A percentile compares a stretch with the other conserved stretches of the same genome.
Evolutionary conservation across 306 rosid species (phyloP).

Genomic region (Sphenostylis stenocarpa): DNA sequence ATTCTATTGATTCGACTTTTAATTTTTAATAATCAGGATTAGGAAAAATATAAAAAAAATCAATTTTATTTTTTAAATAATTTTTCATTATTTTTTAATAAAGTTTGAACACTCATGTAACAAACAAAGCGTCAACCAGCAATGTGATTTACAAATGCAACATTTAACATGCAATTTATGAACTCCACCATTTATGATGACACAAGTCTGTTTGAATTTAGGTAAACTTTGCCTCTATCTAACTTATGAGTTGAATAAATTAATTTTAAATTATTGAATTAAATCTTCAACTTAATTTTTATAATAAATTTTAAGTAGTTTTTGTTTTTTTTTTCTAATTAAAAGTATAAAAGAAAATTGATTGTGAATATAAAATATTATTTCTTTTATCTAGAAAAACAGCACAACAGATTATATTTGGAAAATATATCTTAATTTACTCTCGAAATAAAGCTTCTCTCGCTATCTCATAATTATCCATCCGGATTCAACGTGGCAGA

Average conservation of each 20-base stretch:
- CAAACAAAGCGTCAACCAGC: too few relatives aligned
- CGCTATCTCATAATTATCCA: not conserved
- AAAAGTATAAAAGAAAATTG: too few relatives aligned
- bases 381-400: not conserved
- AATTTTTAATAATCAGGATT: too few relatives aligned
- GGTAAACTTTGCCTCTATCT: not conserved
- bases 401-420: not conserved
- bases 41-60: too few relatives aligned
- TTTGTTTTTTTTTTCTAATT: too few relatives aligned
- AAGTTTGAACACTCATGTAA: too few relatives aligned
- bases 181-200: not conserved
- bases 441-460: not conserved
- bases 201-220: not conserved
- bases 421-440: not conserved
- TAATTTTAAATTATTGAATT: not conserved
- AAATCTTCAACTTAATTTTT: not conserved
- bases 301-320: not conserved
- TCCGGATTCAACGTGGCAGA: not conserved
- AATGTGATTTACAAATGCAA: too few relatives aligned
- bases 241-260: not conserved
- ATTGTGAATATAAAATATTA: too few relatives aligned
- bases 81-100: too few relatives aligned
- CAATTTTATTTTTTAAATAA: too few relatives aligned
- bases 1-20: too few relatives aligned
- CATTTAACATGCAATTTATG: too few relatives aligned